Conservation (phyloP, 1,284 basidiomycete species). For the Macrocystidia cucumis region DNA sequence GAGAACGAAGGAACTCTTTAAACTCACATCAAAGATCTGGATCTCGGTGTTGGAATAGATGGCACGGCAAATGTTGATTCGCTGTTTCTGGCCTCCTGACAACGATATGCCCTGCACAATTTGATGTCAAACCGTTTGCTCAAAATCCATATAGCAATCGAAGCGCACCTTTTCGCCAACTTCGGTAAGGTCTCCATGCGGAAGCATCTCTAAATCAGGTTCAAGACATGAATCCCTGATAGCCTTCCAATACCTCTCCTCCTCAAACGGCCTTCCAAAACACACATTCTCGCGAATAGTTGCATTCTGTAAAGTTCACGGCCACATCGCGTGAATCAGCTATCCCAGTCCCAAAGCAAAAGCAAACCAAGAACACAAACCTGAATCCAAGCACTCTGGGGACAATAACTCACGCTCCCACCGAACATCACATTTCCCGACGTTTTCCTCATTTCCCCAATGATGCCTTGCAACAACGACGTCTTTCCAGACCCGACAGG, state of each 20-base stretch:
- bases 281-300: conserved; percentile 79
- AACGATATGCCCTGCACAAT: conserved; percentile 62
- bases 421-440: conserved; percentile 62
- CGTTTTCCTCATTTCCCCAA: conserved; percentile 70
- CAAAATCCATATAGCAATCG: conserved; percentile 3
- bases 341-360: neutral
- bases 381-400: conserved; percentile 88
- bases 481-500: conserved; percentile 59
- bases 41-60: conserved; percentile 85
- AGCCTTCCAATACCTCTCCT: conserved; percentile 72
- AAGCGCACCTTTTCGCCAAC: conserved; percentile 73
- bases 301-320: conserved; percentile 49
- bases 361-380: conserved; percentile 20
- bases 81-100: conserved; percentile 78
- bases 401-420: conserved; percentile 73
- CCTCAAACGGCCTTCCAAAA: conserved; percentile 78
- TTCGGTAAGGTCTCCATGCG: conserved; percentile 80
- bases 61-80: conserved; percentile 73
- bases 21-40: conserved; percentile 72
- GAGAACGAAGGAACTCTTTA: neutral
- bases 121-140: neutral
- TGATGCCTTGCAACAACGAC: conserved; percentile 67
- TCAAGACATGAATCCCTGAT: conserved; percentile 71
- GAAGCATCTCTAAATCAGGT: conserved; percentile 74
- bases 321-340: conserved; percentile 1